These are phyloP conservation scores for Phoenix dactylifera DNA, from an alignment of 176 grass and related monocot genomes.

Conservation along the genomic window DNA sequence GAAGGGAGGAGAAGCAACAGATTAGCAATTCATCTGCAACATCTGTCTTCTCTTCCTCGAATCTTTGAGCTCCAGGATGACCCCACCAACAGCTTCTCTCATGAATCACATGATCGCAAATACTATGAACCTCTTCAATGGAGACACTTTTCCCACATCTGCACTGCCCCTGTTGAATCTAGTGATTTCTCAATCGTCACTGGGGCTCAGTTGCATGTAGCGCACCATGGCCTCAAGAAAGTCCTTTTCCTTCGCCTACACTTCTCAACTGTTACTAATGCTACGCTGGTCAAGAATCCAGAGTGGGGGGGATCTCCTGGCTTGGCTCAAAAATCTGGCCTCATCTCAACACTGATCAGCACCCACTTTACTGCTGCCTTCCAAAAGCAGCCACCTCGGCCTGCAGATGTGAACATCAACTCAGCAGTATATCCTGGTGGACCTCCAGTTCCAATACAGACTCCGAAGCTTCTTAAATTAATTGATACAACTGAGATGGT, in stretches of 20 bases:
- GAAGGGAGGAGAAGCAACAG: slow-evolving; percentile 94
- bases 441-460: slow-evolving; percentile 66
- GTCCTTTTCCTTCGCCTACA: too few relatives aligned
- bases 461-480: slow-evolving; percentile 71
- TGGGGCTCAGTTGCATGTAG: too few relatives aligned
- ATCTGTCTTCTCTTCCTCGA: slow-evolving; percentile 83
- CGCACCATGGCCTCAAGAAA: too few relatives aligned
- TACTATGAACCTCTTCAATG: slow-evolving; percentile 79
- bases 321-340: too few relatives aligned
- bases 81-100: slow-evolving; percentile 37
- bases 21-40: slow-evolving; percentile 88
- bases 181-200: too few relatives aligned
- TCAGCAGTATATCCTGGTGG: slow-evolving; percentile 88
- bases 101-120: slow-evolving; percentile 50
- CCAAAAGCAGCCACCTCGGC: slow-evolving; percentile 53
- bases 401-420: slow-evolving; percentile 76
- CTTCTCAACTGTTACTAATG: too few relatives aligned
- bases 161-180: too few relatives aligned
- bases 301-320: too few relatives aligned
- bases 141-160: slow-evolving; percentile 86
- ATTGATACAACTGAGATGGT: slow-evolving; percentile 78
- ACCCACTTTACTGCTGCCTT: slow-evolving; percentile 66
- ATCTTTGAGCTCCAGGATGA: slow-evolving; percentile 61
- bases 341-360: too few relatives aligned
- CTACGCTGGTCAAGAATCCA: too few relatives aligned